A percentile compares a stretch with the other conserved stretches of the same genome.
Conservation (phyloP, 371 early-diverging fungal species). For the Synchytrium microbalum region DNA sequence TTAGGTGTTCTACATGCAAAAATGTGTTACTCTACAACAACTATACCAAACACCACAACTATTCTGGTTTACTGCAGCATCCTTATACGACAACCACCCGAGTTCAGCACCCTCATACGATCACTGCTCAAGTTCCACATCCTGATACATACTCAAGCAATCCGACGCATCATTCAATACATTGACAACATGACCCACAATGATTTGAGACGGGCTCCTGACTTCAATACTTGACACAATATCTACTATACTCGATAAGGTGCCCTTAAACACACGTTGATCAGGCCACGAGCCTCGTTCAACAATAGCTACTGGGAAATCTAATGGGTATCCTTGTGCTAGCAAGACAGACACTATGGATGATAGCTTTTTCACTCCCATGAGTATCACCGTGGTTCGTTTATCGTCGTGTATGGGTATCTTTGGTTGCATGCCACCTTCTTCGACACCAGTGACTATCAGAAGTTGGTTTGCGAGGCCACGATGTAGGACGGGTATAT, state of each 20-base stretch:
- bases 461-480: conserved; percentile 80
- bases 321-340: conserved; percentile 39
- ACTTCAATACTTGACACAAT: conserved; percentile 44
- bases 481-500: conserved; percentile 71
- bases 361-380: conserved; percentile 67
- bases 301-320: conserved; percentile 56
- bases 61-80: too few relatives aligned
- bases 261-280: conserved; percentile 53
- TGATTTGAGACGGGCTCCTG: conserved; percentile 60
- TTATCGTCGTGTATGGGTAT: conserved; percentile 54
- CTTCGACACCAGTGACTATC: conserved; percentile 38
- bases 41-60: too few relatives aligned
- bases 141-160: too few relatives aligned
- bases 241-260: conserved; percentile 34
- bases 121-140: too few relatives aligned
- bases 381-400: conserved; percentile 71
- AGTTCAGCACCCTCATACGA: too few relatives aligned
- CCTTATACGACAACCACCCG: too few relatives aligned
- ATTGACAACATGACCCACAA: conserved; percentile 44
- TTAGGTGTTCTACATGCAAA: too few relatives aligned
- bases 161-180: conserved; percentile 7
- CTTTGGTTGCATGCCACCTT: conserved; percentile 57
- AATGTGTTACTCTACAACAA: too few relatives aligned
- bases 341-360: conserved; percentile 51
- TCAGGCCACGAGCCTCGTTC: conserved; percentile 60